A percentile compares a stretch with the other conserved stretches of the same genome.
These are phyloP conservation scores for Dictyostelium capitatum DNA, from an alignment of 78 protist genomes.

Conservation along the genomic window DNA sequence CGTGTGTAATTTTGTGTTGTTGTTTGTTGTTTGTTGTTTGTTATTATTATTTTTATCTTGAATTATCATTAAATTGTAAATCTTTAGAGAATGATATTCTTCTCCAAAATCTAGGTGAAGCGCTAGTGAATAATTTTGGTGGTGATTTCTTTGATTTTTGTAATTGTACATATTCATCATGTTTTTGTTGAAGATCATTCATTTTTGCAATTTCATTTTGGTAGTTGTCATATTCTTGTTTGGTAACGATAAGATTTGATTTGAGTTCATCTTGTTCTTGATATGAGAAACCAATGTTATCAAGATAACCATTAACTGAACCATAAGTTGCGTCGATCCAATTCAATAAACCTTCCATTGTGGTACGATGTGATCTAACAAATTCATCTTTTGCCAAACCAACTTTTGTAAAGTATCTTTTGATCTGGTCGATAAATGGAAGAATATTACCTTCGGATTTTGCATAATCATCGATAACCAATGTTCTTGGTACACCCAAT, in stretches of 20 bases:
- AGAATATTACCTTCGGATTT: conserved; percentile 46
- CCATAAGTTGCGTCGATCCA: conserved; percentile 70
- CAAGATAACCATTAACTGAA: conserved; percentile 27
- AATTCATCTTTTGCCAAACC: conserved; percentile 68
- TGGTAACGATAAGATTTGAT: conserved; percentile 54
- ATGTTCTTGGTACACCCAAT: conserved; percentile 43
- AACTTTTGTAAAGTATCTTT: conserved; percentile 51
- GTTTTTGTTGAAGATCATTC: conserved; percentile 29
- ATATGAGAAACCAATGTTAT: conserved; percentile 42
- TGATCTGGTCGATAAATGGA: conserved; percentile 37
- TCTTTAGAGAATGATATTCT: conserved; percentile 36
- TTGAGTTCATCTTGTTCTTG: conserved; percentile 63
- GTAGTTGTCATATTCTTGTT: conserved; percentile 41
- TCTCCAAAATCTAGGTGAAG: conserved; percentile 55
- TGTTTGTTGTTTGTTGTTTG: background rate
- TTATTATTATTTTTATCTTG: background rate
- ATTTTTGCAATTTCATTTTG: background rate
- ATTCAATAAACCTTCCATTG: conserved; percentile 46
- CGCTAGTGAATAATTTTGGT: background rate
- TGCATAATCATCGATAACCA: conserved; percentile 45
- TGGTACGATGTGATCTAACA: conserved; percentile 33
- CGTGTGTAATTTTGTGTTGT: background rate
- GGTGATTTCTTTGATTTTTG: conserved; percentile 35
- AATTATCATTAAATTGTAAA: background rate
- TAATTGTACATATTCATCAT: conserved; percentile 42